Base-by-base conservation (phyloP, 164 flowering plant genomes). In the Umbilicus rupestris region DNA sequence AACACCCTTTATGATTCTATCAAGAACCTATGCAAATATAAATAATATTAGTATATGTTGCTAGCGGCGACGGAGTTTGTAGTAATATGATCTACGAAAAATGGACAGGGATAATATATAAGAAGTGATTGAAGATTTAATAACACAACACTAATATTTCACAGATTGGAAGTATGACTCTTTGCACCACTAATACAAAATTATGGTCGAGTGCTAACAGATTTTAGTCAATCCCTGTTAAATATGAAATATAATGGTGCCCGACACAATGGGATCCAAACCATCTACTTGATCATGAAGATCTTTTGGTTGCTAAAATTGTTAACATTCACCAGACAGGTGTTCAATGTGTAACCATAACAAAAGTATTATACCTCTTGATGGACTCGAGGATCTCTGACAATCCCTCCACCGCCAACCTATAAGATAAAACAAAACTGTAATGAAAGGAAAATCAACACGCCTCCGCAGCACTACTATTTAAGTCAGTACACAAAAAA, bases 391-490 rank as follows among this genome's bases (percentile, higher is more conserved):
- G 97, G 93, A 86, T 94, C 98, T 75, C 85, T 83, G 65, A 94
- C 96, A 64, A 94, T 87, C 39, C 98, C 97, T 35, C 98, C 98
- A 28, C 81, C 73, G 69, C 98, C 97, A 20, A 94, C 98, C 98
- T 94, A 78, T 59, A 71, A 70, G 49, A 30, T 46, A 68, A 39
- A 3, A 33, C 1, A 33, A n/a, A n/a, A n/a, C n/a, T n/a, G n/a
- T n/a, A n/a, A n/a, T n/a, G n/a, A n/a, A n/a, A n/a, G n/a, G n/a
- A n/a, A n/a, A n/a, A n/a, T 24, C 31, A 45, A 45, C 5, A 17
- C 17, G n/a, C 20, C 2, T 45, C 49, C n/a, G 49, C 49, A 45
- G 20, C 49, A 45, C 14, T 45, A 45, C 17, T 19, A 45, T 45
- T 3, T 45, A n/a, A 1, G 49, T 45, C 14, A 11, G 24, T 47